Evolutionary conservation across 1,139 yeast species (phyloP).

Genomic region (Diutina catenulata): DNA sequence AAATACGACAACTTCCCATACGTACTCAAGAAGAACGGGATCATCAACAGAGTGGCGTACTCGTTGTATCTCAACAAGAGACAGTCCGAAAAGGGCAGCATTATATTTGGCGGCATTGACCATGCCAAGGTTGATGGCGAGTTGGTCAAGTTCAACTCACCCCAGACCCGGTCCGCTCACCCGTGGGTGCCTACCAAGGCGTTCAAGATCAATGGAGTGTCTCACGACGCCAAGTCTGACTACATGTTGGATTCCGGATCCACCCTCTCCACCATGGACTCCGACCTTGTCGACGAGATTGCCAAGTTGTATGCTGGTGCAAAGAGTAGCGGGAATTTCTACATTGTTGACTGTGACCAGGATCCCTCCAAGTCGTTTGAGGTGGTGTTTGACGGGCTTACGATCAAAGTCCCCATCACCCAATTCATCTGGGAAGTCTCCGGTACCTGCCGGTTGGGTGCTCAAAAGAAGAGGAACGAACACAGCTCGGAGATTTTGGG

Average conservation of each 20-base stretch:
- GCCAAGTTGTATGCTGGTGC: neutral
- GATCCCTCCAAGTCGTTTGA: neutral
- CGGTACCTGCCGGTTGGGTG: neutral
- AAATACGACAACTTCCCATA: conserved; percentile 1
- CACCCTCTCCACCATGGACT: neutral
- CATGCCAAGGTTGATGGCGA: neutral
- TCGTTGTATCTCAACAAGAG: neutral
- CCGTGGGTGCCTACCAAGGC: no score
- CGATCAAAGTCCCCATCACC: neutral
- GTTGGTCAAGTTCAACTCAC: neutral
- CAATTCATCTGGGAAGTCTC: neutral
- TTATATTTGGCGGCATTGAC: conserved; percentile 1
- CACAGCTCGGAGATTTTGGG: conserved; percentile 12
- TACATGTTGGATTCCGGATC: conserved; percentile 1
- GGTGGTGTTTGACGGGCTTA: neutral
- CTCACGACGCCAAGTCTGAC: neutral
- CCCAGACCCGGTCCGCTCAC: neutral
- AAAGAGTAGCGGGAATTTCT: neutral
- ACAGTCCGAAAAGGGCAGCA: neutral
- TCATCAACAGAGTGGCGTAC: neutral
- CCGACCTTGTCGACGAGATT: neutral
- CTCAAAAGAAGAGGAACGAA: neutral
- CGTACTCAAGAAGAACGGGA: neutral
- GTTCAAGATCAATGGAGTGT: neutral
- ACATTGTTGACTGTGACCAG: neutral